Evolutionary conservation across 1,284 basidiomycete species (phyloP).

Genomic region (Quambalaria eucalypti): DNA sequence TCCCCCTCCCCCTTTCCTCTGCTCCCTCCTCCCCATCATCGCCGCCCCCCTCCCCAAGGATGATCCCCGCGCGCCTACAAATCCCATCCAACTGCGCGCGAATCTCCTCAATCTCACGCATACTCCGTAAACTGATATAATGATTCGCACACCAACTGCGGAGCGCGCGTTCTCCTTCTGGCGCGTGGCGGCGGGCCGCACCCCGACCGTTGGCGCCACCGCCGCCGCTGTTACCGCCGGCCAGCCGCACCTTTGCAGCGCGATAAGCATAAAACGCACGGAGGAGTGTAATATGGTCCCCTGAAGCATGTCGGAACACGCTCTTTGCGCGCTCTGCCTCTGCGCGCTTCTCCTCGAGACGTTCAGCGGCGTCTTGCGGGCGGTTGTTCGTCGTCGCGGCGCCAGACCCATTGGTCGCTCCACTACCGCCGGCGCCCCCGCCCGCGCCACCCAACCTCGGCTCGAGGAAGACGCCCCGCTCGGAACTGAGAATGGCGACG

Average conservation of each 20-base stretch:
- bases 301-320: constrained; percentile 24
- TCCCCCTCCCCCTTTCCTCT: not conserved
- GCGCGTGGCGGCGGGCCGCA: not conserved
- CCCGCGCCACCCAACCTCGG: constrained; percentile 1
- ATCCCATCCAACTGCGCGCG: constrained; percentile 31
- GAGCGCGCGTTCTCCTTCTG: constrained; percentile 36
- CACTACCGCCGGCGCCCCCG: not conserved
- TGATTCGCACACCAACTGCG: constrained; percentile 44
- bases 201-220: constrained; percentile 1
- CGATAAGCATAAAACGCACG: constrained; percentile 44
- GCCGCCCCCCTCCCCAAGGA: constrained; percentile 27
- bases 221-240: not conserved
- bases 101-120: constrained; percentile 34
- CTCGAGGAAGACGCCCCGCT: constrained; percentile 29
- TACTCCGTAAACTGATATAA: constrained; percentile 30
- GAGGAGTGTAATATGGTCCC: constrained; percentile 41
- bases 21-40: not conserved
- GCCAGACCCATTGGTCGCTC: not conserved
- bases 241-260: constrained; percentile 11
- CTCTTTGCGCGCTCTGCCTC: constrained; percentile 47
- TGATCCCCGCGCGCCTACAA: constrained; percentile 31
- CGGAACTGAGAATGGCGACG: constrained; percentile 39
- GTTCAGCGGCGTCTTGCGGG: not conserved
- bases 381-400: not conserved
- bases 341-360: constrained; percentile 17